Evolutionary conservation across 768 basidiomycete species (phyloP), one percentile per base, ranked within the genome.

Genomic region (Psilocybe azurescens): DNA sequence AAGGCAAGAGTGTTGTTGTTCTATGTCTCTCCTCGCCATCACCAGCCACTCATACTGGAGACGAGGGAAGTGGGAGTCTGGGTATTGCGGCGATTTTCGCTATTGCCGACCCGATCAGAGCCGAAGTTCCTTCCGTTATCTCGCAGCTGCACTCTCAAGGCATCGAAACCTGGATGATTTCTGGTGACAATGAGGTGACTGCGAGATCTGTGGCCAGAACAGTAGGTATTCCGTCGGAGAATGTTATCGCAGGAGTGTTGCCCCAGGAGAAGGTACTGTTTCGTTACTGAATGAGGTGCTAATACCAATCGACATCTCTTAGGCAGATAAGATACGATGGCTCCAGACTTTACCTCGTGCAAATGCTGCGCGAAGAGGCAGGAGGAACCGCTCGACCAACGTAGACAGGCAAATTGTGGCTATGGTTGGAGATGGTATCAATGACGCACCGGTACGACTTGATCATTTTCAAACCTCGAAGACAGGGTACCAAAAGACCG

Each of bases 241-340:
- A 91, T 64, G 89, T 95, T 49, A 86, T 89, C 55, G 93, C 92
- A n/a, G 90, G 88, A 0, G 91, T 93, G 0, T 78, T 94, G 5
- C 94, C 94, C 2, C 88, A 92, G 49, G 89, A 91, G 67, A 95
- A 95, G 79, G 89, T 86, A 47, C 48, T 73, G 20, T 33, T 8
- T 20, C 13, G 30, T 28, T 56, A 1, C n/a, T 24, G 24, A 24
- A 24, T 2, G 24, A 24, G 24, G 24, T 24, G 24, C 24, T 24
- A 24, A 24, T 24, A 24, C 24, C 24, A 24, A 24, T 24, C 24
- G 24, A 24, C 24, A 24, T 24, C 24, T 24, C 24, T 54, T 18
- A 80, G 85, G 86, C 88, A 0, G 80, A 87, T 67, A 87, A 87
- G 65, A 79, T 89, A 3, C 77, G 78, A 61, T 83, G 83, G 82